Evolutionary conservation across 768 basidiomycete species (phyloP).

Genomic region (Leccinum disarticulatum): DNA sequence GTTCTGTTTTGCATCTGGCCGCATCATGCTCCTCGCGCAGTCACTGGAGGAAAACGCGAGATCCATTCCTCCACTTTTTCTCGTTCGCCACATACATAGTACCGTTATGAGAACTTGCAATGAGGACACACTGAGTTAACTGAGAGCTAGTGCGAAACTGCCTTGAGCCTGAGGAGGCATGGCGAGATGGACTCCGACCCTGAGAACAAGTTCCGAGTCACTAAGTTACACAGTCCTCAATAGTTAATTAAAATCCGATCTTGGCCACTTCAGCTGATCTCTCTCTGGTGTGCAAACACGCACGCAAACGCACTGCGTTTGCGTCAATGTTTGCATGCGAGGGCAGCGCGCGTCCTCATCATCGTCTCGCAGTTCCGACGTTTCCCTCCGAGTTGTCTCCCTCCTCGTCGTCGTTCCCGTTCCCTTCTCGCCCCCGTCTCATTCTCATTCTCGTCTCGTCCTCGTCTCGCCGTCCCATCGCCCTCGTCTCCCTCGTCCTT

Average conservation of each 20-base stretch:
- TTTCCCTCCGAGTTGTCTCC: too few species aligned
- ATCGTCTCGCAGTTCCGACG: too few species aligned
- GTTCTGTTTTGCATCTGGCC: slow-evolving; percentile 29
- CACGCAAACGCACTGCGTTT: too few species aligned
- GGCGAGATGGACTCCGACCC: slow-evolving; percentile 28
- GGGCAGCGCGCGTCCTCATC: too few species aligned
- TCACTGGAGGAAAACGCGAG: slow-evolving; percentile 30
- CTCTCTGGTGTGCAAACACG: too few species aligned
- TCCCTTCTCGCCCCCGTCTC: too few species aligned
- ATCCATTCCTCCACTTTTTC: slow-evolving; percentile 36
- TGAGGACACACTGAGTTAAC: slow-evolving; percentile 33
- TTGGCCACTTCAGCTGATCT: too few species aligned
- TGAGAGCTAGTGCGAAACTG: slow-evolving; percentile 35
- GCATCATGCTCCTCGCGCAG: slow-evolving; percentile 33
- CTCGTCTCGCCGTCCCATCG: too few species aligned
- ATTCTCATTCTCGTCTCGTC: too few species aligned
- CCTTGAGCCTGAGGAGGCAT: slow-evolving; percentile 29
- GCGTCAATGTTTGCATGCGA: too few species aligned
- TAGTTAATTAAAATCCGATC: slow-evolving; percentile 32
- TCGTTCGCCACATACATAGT: slow-evolving; percentile 28
- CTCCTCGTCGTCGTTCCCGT: too few species aligned
- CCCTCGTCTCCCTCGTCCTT: too few species aligned
- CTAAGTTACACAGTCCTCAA: slow-evolving; percentile 20
- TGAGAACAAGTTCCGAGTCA: slow-evolving; percentile 14
- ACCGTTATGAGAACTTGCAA: slow-evolving; percentile 31